Conservation (phyloP, 371 early-diverging fungal species). For the Mucor piriformis region DNA sequence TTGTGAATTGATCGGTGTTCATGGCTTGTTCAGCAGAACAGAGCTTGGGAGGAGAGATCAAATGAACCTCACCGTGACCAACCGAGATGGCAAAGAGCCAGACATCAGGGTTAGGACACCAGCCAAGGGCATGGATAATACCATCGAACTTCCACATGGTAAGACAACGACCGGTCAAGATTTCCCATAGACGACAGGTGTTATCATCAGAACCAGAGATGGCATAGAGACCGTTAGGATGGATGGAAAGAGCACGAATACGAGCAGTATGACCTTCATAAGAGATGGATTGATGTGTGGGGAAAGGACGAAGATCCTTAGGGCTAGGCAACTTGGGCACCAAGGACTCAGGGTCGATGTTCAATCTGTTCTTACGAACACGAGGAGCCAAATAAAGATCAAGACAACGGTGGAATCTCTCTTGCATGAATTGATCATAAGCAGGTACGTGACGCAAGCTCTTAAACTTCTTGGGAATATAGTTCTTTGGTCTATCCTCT, state of each 20-base stretch:
- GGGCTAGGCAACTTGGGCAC: slow-evolving; percentile 96
- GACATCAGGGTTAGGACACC: slow-evolving; percentile 87
- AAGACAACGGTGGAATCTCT: slow-evolving; percentile 94
- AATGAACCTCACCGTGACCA: slow-evolving; percentile 55
- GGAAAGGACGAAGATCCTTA: slow-evolving; percentile 95
- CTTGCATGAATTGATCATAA: slow-evolving; percentile 85
- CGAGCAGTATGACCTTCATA: slow-evolving; percentile 83
- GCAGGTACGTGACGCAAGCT: slow-evolving; percentile 87
- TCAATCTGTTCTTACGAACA: slow-evolving; percentile 80
- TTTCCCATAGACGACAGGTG: slow-evolving; percentile 90
- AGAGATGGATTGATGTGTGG: slow-evolving; percentile 75
- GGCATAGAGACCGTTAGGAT: slow-evolving; percentile 90
- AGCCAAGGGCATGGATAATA: slow-evolving; percentile 74
- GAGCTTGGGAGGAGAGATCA: slow-evolving; percentile 59
- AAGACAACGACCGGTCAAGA: slow-evolving; percentile 86
- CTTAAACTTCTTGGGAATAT: slow-evolving; percentile 81
- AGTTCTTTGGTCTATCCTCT: slow-evolving; percentile 81
- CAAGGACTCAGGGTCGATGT: slow-evolving; percentile 91
- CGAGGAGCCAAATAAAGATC: slow-evolving; percentile 97
- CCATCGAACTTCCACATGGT: slow-evolving; percentile 72
- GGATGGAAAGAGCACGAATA: slow-evolving; percentile 83
- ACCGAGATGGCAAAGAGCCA: slow-evolving; percentile 80
- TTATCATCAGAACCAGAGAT: slow-evolving; percentile 89
- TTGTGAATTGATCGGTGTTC: slow-evolving; percentile 55
- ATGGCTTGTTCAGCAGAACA: slow-evolving; percentile 52